These are phyloP conservation scores for Dictyostelium capitatum DNA, from an alignment of 78 protist genomes.

Conservation along the genomic window DNA sequence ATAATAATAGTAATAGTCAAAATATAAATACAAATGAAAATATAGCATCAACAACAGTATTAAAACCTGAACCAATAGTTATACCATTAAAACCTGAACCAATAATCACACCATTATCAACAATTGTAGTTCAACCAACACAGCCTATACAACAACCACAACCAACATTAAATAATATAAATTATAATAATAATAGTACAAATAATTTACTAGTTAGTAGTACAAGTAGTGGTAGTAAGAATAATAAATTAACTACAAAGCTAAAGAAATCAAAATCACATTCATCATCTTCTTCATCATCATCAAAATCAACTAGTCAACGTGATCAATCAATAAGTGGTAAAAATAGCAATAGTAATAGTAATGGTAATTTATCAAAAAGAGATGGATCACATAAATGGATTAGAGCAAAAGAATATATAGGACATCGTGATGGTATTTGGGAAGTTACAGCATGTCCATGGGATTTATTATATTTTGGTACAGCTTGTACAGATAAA, in stretches of 20 bases:
- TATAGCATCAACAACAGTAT: background rate
- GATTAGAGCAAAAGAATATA: slow-evolving; percentile 54
- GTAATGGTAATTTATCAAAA: slow-evolving; percentile 20
- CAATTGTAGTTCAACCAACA: background rate
- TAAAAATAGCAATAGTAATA: background rate
- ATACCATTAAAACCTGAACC: no score
- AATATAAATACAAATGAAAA: background rate
- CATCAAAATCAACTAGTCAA: background rate
- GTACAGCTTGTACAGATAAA: slow-evolving; percentile 49
- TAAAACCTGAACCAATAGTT: background rate
- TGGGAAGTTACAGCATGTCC: slow-evolving; percentile 62
- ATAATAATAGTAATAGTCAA: background rate
- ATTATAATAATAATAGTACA: background rate
- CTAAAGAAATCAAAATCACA: background rate
- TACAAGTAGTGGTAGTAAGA: background rate
- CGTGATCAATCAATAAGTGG: background rate
- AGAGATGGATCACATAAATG: slow-evolving; percentile 79
- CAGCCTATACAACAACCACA: background rate
- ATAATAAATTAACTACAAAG: background rate
- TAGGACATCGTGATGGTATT: slow-evolving; percentile 72
- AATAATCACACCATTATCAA: background rate
- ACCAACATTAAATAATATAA: background rate
- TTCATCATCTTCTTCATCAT: slow-evolving; percentile 28
- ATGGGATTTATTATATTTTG: slow-evolving; percentile 62
- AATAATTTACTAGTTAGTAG: background rate